Conservation (phyloP, 2,329 filamentous ascomycete species). For the Claviceps africana region DNA sequence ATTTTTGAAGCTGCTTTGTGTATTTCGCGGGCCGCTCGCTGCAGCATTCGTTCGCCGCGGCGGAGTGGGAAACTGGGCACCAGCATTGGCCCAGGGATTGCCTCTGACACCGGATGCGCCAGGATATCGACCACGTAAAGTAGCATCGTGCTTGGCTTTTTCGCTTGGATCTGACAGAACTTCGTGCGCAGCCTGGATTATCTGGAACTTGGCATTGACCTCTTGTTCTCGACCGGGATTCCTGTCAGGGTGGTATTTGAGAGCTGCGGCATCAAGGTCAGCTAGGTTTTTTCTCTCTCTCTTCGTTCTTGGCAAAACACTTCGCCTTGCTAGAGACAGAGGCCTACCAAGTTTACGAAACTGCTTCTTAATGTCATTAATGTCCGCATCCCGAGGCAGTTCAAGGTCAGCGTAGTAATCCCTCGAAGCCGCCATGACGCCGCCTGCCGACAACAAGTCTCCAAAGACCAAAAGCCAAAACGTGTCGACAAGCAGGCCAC, state of each 20-base stretch:
- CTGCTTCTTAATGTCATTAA: constrained; percentile 70
- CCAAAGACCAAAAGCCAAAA: not conserved
- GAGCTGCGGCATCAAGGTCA: constrained; percentile 35
- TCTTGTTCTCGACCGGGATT: constrained; percentile 73
- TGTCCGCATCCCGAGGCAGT: constrained; percentile 50
- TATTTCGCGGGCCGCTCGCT: constrained; percentile 2
- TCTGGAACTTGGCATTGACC: constrained; percentile 69
- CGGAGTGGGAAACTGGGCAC: constrained; percentile 35
- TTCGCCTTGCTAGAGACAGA: not conserved
- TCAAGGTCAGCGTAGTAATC: constrained; percentile 83
- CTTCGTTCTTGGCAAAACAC: not conserved
- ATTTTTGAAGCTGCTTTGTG: constrained; percentile 6
- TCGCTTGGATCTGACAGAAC: constrained; percentile 41
- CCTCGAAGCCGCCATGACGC: constrained; percentile 31
- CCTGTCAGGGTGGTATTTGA: constrained; percentile 79
- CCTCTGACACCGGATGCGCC: constrained; percentile 41
- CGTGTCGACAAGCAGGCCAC: not conserved
- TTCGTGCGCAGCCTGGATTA: constrained; percentile 76
- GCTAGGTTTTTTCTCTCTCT: constrained; percentile 1
- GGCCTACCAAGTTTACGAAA: constrained; percentile 65
- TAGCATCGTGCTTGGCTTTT: constrained; percentile 39
- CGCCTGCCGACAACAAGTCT: not conserved
- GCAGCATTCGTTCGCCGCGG: constrained; percentile 25
- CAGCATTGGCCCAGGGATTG: constrained; percentile 41
- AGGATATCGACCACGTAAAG: constrained; percentile 28